These are phyloP conservation scores for Cronartium quercuum DNA, from an alignment of 1,284 basidiomycete genomes.

Conservation along the genomic window DNA sequence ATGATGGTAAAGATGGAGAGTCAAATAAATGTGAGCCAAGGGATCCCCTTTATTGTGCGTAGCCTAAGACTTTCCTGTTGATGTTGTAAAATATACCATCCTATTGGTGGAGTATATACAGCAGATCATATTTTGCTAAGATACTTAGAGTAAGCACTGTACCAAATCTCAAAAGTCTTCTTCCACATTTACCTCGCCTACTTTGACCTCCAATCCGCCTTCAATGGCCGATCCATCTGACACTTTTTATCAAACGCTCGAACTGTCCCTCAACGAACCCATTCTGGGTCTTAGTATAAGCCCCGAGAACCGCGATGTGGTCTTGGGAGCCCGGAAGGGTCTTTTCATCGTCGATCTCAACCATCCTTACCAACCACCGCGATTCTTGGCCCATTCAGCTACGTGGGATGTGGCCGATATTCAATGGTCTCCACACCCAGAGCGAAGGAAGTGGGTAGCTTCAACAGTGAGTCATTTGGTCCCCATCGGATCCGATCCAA, in stretches of 20 bases:
- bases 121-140: too few relatives aligned
- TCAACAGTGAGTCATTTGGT: conserved; percentile 57
- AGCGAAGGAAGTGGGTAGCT: conserved; percentile 78
- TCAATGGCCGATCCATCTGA: conserved; percentile 11
- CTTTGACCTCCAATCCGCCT: not conserved
- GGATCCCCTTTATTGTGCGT: too few relatives aligned
- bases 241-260: conserved; percentile 34
- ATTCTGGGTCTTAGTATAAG: conserved; percentile 50
- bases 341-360: conserved; percentile 95
- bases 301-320: conserved; percentile 68
- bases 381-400: conserved; percentile 88
- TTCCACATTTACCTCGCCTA: too few relatives aligned
- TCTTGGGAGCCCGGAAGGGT: conserved; percentile 75
- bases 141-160: too few relatives aligned
- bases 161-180: too few relatives aligned
- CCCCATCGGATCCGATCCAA: too few relatives aligned
- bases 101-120: too few relatives aligned
- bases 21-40: too few relatives aligned
- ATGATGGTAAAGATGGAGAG: too few relatives aligned
- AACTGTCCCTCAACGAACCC: conserved; percentile 50
- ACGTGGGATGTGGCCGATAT: conserved; percentile 91
- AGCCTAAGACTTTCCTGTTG: too few relatives aligned
- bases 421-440: conserved; percentile 91
- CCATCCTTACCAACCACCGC: conserved; percentile 74
- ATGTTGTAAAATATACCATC: too few relatives aligned